Conservation (phyloP, 768 basidiomycete genomes). For the Amanita subjunquillea region DNA sequence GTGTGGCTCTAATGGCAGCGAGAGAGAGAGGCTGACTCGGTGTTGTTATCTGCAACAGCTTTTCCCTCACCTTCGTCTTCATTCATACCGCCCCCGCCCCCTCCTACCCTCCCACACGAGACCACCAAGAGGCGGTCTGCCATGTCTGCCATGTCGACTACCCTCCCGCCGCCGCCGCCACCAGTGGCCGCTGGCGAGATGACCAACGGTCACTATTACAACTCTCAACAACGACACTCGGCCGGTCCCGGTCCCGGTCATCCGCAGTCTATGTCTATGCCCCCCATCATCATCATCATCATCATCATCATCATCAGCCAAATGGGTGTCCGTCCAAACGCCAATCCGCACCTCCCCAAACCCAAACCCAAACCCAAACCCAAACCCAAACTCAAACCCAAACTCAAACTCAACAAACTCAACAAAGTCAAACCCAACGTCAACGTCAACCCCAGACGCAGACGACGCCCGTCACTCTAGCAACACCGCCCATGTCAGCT, state of each 20-base stretch:
- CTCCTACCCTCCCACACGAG: constrained; percentile 50
- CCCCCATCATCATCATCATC: too few relatives aligned
- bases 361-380: neutral
- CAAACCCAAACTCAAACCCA: neutral
- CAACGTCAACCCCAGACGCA: neutral
- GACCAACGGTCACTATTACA: neutral
- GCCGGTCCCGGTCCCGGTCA: neutral
- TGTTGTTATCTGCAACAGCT: constrained; percentile 15
- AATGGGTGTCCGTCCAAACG: too few relatives aligned
- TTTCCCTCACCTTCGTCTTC: constrained; percentile 58
- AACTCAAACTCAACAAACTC: neutral
- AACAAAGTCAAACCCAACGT: neutral
- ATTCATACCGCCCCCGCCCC: constrained; percentile 54
- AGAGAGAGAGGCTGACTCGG: neutral
- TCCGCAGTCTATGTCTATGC: neutral
- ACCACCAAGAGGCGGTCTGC: neutral
- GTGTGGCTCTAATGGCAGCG: too few relatives aligned
- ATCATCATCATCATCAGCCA: too few relatives aligned
- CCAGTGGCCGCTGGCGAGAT: constrained; percentile 7
- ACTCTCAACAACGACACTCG: neutral
- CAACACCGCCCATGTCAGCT: neutral
- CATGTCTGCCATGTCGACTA: constrained; percentile 30
- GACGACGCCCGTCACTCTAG: neutral
- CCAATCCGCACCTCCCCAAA: neutral
- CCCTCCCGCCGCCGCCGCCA: too few relatives aligned